Percentiles rank a stretch among this genome's conserved stretches.
phyloP scores from a whole-genome alignment of 768 basidiomycete species.

The Sarcodon aspratus region DNA sequence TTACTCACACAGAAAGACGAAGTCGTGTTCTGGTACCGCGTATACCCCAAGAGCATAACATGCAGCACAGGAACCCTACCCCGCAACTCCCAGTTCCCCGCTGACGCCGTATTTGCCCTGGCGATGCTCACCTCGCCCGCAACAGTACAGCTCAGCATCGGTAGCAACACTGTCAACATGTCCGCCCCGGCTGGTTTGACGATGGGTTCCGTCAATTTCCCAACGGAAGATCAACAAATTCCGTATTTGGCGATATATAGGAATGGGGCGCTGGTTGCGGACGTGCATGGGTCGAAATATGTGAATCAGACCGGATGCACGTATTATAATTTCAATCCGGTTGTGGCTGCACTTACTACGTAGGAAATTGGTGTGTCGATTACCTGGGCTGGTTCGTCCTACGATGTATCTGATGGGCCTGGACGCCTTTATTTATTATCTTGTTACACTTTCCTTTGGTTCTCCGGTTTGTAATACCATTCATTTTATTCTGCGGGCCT shows the following conservation, averaged over 20 bases:
- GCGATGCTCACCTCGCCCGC: conserved; percentile 23
- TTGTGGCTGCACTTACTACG: conserved; percentile 4
- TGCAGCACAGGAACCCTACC: conserved; percentile 18
- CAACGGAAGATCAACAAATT: conserved; percentile 13
- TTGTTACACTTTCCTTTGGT: no score
- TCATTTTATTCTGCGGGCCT: no score
- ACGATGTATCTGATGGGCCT: no score
- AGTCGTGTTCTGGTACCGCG: conserved; percentile 20
- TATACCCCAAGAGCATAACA: conserved; percentile 15
- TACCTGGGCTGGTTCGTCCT: no score
- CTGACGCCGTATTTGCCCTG: conserved; percentile 27
- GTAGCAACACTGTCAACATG: conserved; percentile 11
- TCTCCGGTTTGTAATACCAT: no score
- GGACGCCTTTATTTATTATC: no score
- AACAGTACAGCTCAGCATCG: conserved; percentile 22
- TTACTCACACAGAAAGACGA: conserved; percentile 12
- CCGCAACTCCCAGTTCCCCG: conserved; percentile 17
- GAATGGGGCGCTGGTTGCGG: conserved; percentile 7
- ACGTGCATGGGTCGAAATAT: conserved; percentile 9
- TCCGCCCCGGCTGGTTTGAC: conserved; percentile 10
- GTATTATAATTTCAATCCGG: conserved; percentile 18
- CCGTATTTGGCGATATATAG: conserved; percentile 17
- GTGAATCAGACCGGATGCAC: conserved; percentile 12
- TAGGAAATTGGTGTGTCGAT: no score
- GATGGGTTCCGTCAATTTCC: conserved; percentile 15